A percentile compares a stretch with the other conserved stretches of the same genome.
These are phyloP conservation scores for Claviceps purpurea DNA, from an alignment of 2,329 filamentous ascomycete genomes.

Conservation along the genomic window DNA sequence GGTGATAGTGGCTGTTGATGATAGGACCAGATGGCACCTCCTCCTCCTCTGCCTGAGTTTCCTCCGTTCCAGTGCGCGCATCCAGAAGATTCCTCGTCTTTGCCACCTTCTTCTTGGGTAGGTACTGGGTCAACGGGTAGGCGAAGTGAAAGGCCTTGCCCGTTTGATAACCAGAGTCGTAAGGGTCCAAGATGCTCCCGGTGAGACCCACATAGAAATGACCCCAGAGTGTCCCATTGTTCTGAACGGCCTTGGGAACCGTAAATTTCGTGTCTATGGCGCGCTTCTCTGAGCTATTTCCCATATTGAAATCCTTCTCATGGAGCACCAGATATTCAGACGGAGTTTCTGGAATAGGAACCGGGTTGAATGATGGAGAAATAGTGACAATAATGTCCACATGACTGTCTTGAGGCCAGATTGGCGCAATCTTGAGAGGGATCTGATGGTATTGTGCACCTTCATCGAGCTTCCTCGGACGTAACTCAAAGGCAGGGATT, in stretches of 20 bases:
- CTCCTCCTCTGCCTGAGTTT: slow-evolving; percentile 35
- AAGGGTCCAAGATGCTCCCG: slow-evolving; percentile 66
- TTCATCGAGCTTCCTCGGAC: slow-evolving; percentile 46
- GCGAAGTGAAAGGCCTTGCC: slow-evolving; percentile 70
- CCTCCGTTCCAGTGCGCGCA: slow-evolving; percentile 28
- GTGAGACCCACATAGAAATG: slow-evolving; percentile 81
- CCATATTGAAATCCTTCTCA: slow-evolving; percentile 68
- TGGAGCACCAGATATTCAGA: slow-evolving; percentile 59
- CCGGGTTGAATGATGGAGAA: slow-evolving; percentile 58
- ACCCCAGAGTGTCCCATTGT: slow-evolving; percentile 87
- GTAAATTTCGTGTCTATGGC: slow-evolving; percentile 63
- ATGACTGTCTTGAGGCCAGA: slow-evolving; percentile 69
- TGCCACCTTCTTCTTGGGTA: slow-evolving; percentile 76
- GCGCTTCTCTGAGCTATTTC: slow-evolving; percentile 67
- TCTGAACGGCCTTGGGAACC: slow-evolving; percentile 68
- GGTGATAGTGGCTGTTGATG: slow-evolving; percentile 81
- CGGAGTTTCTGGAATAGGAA: slow-evolving; percentile 50
- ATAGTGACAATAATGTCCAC: slow-evolving; percentile 80
- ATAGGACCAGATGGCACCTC: slow-evolving; percentile 49
- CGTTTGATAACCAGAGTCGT: slow-evolving; percentile 55
- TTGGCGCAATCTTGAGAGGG: slow-evolving; percentile 64
- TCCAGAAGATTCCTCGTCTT: slow-evolving; percentile 84
- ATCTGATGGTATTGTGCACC: slow-evolving; percentile 50
- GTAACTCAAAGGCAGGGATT: slow-evolving; percentile 51
- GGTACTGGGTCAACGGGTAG: slow-evolving; percentile 76